Percentiles rank a stretch among this genome's conserved stretches.
phyloP scores from a whole-genome alignment of 306 rosid species.

The Lablab purpureus region DNA sequence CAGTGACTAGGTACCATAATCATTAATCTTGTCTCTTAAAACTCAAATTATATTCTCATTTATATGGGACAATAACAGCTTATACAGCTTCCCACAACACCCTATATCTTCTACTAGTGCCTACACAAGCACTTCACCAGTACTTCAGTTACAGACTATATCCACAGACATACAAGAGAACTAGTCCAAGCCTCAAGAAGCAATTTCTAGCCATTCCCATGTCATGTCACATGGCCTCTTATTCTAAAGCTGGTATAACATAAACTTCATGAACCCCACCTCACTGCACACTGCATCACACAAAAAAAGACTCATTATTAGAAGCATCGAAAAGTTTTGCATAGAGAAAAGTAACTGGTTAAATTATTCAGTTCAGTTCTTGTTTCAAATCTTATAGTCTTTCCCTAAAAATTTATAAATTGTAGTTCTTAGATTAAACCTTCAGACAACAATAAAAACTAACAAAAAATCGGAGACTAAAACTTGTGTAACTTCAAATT shows the following conservation, averaged over 20 bases:
- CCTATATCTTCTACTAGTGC: neutral
- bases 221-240: slow-evolving; percentile 28
- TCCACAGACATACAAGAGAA: neutral
- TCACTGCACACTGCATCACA: slow-evolving; percentile 54
- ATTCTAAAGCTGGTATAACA: slow-evolving; percentile 21
- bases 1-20: neutral
- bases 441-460: too few relatives aligned
- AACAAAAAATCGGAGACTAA: too few relatives aligned
- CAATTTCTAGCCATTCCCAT: neutral
- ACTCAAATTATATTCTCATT: slow-evolving; percentile 11
- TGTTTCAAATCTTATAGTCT: too few relatives aligned
- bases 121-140: neutral
- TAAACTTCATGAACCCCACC: slow-evolving; percentile 35
- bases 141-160: neutral
- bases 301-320: neutral
- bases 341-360: too few relatives aligned
- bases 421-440: too few relatives aligned
- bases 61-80: slow-evolving; percentile 19
- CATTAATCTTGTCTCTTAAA: neutral
- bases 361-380: too few relatives aligned
- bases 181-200: slow-evolving; percentile 30
- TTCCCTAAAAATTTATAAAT: too few relatives aligned
- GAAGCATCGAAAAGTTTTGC: neutral
- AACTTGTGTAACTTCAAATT: too few relatives aligned
- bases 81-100: neutral